phyloP scores from a whole-genome alignment of 1,139 yeast species.

The Hanseniaspora sp. region DNA sequence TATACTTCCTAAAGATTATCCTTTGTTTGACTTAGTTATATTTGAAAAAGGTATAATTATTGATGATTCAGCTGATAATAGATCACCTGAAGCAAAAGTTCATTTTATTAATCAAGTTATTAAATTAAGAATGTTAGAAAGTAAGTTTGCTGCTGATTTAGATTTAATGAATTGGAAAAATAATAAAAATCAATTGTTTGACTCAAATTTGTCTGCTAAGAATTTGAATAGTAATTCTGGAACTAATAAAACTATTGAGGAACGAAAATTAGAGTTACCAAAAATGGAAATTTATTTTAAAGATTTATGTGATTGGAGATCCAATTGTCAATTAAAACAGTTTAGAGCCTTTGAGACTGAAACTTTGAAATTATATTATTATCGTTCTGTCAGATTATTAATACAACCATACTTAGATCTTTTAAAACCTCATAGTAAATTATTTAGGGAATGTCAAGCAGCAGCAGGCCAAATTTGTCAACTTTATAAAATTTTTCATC shows the following conservation, averaged over 20 bases:
- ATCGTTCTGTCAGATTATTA: constrained; percentile 43
- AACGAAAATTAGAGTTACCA: neutral
- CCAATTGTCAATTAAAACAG: constrained; percentile 32
- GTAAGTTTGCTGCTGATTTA: constrained; percentile 42
- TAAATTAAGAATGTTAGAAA: constrained; percentile 44
- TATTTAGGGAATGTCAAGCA: constrained; percentile 50
- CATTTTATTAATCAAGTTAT: constrained; percentile 45
- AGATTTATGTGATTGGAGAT: constrained; percentile 42
- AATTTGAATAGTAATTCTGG: neutral
- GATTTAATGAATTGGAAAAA: constrained; percentile 15
- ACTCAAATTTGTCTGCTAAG: constrained; percentile 32
- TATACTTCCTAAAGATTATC: constrained; percentile 34
- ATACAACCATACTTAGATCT: constrained; percentile 47
- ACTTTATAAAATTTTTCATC: constrained; percentile 46
- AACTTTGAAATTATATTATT: constrained; percentile 43
- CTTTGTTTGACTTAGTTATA: constrained; percentile 33
- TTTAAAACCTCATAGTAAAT: constrained; percentile 44
- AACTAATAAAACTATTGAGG: neutral
- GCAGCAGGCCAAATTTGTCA: constrained; percentile 56
- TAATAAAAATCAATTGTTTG: constrained; percentile 32
- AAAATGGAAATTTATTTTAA: constrained; percentile 10
- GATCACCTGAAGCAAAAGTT: constrained; percentile 28
- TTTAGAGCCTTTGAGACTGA: constrained; percentile 40
- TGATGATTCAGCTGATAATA: neutral
- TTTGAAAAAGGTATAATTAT: constrained; percentile 18